Percentiles rank a stretch among this genome's conserved stretches.
Evolutionary conservation across 1,284 basidiomycete genomes (phyloP).

Genomic region (Rhizoctonia solani): DNA sequence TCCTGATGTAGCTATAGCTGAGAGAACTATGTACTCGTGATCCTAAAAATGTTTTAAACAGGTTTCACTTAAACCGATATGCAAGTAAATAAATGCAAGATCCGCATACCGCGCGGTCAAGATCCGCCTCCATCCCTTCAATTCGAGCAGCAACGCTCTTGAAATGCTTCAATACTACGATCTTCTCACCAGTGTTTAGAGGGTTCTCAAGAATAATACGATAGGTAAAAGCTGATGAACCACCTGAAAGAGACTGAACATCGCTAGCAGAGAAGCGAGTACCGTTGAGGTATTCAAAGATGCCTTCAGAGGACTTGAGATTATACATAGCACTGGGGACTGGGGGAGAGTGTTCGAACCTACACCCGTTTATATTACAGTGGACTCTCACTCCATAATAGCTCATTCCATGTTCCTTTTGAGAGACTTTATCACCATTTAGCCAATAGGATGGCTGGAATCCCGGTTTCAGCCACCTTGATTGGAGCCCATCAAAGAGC

Average conservation of each 20-base stretch:
- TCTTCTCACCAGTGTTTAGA: background rate
- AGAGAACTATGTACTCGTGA: constrained; percentile 2
- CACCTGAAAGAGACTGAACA: background rate
- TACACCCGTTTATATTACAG: too few relatives aligned
- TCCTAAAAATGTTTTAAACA: too few relatives aligned
- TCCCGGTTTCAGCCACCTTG: too few relatives aligned
- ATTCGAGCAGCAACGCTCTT: background rate
- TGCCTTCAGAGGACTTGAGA: background rate
- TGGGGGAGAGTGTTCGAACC: too few relatives aligned
- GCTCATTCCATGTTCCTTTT: too few relatives aligned
- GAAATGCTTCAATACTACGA: constrained; percentile 10
- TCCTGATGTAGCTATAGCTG: background rate
- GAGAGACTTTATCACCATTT: too few relatives aligned
- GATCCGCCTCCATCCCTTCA: background rate
- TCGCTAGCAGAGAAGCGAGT: constrained; percentile 1
- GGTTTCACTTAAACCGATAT: background rate
- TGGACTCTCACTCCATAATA: too few relatives aligned
- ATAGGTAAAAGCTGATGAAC: background rate
- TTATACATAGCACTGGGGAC: too few relatives aligned
- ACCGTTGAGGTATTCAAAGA: background rate
- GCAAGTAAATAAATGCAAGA: too few relatives aligned
- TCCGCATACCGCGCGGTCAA: constrained; percentile 1
- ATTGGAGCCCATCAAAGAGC: too few relatives aligned
- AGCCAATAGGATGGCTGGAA: too few relatives aligned
- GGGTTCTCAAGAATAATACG: background rate